Evolutionary conservation across 768 basidiomycete species (phyloP), one percentile per base, ranked within the genome.

Genomic region (Amanita pseudoporphyria): DNA sequence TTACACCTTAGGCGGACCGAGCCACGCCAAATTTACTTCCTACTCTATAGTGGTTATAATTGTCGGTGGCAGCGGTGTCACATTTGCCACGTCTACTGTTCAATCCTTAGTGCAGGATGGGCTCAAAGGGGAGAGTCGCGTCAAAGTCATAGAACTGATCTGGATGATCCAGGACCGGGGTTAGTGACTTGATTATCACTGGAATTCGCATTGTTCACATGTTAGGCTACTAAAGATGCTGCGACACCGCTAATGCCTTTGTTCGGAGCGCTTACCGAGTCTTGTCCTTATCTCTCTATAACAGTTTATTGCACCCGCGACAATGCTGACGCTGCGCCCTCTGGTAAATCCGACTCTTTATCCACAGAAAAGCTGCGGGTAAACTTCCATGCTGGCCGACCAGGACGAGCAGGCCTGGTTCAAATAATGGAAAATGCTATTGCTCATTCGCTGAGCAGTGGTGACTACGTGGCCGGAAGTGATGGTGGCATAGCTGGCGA

Each of bases 51-150:
- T 76, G 2, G 55, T 81, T 40, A 67, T 83, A 51, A 53, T 81
- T 16, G 71, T 66, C 6, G 82, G 79, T 4, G 82, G 82, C 3
- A 74, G 73, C 33, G 82, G 82, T 2, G 76, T 83, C 60, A 73
- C 80, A 4, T 78, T 76, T 51, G 69, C 69, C 1, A 61, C 81
- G 26, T 63, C 71, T 10, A 60, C 67, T 4, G 68, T 74, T 14
- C 70, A 78, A 41, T 77, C 80, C 36, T 64, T 82, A 2, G 65
- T 79, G 30, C 56, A 62, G 51, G 56, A 64, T 53, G 64, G 62
- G 32, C 44, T 62, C 1, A 54, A 57, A 6, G 68, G 70, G 1
- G 55, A 58, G 4, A 69, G 70, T 31, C 65, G 71, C 43, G 62
- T 69, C 6, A 66, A 68, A 43, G 53, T 67, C 22, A 67, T 81